Evolutionary conservation across 345 rosid genomes (phyloP).

Genomic region (Citrus maxima): DNA sequence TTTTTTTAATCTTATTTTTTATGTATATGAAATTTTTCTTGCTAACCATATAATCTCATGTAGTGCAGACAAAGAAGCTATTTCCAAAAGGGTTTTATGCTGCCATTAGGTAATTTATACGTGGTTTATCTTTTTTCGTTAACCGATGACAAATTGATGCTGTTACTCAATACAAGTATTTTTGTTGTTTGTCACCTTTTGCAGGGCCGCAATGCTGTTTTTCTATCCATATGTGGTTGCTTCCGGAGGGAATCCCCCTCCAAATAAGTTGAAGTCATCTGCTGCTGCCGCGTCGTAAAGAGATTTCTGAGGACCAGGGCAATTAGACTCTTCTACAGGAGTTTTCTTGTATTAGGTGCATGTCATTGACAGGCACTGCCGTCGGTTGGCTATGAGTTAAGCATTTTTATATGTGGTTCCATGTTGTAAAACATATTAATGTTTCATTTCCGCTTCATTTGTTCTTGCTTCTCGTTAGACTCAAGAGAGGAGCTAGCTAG

Average conservation of each 20-base stretch:
- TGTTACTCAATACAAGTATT: neutral
- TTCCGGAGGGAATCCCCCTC: constrained; percentile 96
- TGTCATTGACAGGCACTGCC: neutral
- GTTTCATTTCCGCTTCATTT: neutral
- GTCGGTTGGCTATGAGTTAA: neutral
- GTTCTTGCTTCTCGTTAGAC: too few species aligned
- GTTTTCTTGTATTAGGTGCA: neutral
- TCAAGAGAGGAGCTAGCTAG: too few species aligned
- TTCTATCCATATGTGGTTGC: constrained; percentile 71
- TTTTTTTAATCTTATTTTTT: neutral
- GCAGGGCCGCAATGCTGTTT: constrained; percentile 82
- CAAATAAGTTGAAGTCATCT: constrained; percentile 68
- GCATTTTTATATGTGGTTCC: neutral
- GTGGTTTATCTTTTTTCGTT: neutral
- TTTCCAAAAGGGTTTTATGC: constrained; percentile 61
- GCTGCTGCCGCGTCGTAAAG: constrained; percentile 33
- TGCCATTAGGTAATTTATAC: constrained; percentile 49
- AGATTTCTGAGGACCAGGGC: constrained; percentile 4
- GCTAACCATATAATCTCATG: constrained; percentile 19
- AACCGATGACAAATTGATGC: neutral
- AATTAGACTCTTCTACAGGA: neutral
- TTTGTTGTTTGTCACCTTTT: neutral
- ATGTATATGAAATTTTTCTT: neutral
- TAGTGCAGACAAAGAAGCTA: constrained; percentile 74
- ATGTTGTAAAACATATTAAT: neutral